Evolutionary conservation across 2,329 filamentous ascomycete genomes (phyloP).

Genomic region (Curvularia eragrostidis): DNA sequence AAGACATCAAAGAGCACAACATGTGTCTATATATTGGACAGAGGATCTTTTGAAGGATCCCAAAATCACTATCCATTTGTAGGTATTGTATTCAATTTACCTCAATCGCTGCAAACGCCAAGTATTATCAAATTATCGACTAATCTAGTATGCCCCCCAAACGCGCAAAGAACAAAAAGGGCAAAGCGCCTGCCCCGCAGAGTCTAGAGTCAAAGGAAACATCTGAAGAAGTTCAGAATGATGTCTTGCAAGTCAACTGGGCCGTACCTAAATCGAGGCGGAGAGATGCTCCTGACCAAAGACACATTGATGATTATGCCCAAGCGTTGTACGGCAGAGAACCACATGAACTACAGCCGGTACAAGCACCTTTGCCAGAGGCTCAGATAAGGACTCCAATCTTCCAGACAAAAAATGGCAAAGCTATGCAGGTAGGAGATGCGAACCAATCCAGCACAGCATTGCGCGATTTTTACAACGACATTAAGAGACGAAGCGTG

Average conservation of each 20-base stretch:
- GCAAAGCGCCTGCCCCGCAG: background rate
- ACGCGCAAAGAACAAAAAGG: background rate
- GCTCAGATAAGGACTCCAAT: slow-evolving; percentile 12
- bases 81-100: background rate
- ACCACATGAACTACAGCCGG: slow-evolving; percentile 1
- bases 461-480: slow-evolving; percentile 13
- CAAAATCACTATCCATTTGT: background rate
- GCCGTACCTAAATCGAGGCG: slow-evolving; percentile 12
- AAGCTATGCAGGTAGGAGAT: background rate
- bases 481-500: slow-evolving; percentile 10
- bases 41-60: background rate
- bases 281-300: background rate
- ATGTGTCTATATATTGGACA: background rate
- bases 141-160: slow-evolving; percentile 5
- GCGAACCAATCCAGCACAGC: slow-evolving; percentile 6
- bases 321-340: slow-evolving; percentile 6
- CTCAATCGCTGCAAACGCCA: background rate
- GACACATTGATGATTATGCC: slow-evolving; percentile 6
- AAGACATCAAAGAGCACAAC: slow-evolving; percentile 1
- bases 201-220: background rate
- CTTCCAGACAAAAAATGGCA: slow-evolving; percentile 8
- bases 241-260: slow-evolving; percentile 1
- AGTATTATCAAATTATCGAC: background rate
- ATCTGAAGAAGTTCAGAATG: background rate
- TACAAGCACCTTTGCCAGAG: slow-evolving; percentile 9